Conservation (phyloP, 2,329 filamentous ascomycete genomes). For the Trichoderma arundinaceum region DNA sequence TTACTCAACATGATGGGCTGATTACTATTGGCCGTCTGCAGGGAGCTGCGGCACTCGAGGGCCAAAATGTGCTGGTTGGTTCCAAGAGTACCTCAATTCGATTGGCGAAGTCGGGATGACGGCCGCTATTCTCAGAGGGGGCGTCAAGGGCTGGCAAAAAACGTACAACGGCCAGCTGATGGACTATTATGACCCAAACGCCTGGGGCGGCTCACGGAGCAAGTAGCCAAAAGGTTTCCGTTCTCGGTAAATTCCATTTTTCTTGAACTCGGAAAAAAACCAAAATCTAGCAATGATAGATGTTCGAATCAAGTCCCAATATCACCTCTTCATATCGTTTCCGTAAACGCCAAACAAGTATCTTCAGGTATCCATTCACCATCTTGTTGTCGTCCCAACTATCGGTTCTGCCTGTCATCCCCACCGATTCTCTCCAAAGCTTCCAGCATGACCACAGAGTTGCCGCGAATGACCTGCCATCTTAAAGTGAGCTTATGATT, state of each 20-base stretch:
- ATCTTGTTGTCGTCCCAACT: constrained; percentile 36
- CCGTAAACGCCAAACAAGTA: constrained; percentile 45
- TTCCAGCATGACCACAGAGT: constrained; percentile 98
- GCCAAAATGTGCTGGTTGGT: constrained; percentile 59
- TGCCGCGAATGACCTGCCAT: constrained; percentile 85
- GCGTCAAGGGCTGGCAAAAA: constrained; percentile 62
- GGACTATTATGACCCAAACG: constrained; percentile 56
- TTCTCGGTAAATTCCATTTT: constrained; percentile 29
- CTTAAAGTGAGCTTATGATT: not conserved
- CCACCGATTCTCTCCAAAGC: constrained; percentile 72
- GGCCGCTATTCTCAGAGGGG: constrained; percentile 56
- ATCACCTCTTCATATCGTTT: constrained; percentile 33
- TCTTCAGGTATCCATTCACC: constrained; percentile 34
- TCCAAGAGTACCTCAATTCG: constrained; percentile 60
- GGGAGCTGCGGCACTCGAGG: constrained; percentile 59
- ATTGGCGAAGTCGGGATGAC: constrained; percentile 51
- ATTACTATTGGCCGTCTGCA: constrained; percentile 35
- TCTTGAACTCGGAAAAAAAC: constrained; percentile 39
- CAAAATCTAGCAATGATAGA: constrained; percentile 42
- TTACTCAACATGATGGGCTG: no score
- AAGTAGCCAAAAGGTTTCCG: constrained; percentile 33
- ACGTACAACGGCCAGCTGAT: constrained; percentile 54
- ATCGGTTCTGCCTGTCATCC: constrained; percentile 56
- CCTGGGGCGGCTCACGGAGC: constrained; percentile 41
- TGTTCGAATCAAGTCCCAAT: constrained; percentile 29